Percentiles rank a stretch among this genome's conserved stretches.
Conservation (phyloP, 768 basidiomycete species). For the Collybia nuda region DNA sequence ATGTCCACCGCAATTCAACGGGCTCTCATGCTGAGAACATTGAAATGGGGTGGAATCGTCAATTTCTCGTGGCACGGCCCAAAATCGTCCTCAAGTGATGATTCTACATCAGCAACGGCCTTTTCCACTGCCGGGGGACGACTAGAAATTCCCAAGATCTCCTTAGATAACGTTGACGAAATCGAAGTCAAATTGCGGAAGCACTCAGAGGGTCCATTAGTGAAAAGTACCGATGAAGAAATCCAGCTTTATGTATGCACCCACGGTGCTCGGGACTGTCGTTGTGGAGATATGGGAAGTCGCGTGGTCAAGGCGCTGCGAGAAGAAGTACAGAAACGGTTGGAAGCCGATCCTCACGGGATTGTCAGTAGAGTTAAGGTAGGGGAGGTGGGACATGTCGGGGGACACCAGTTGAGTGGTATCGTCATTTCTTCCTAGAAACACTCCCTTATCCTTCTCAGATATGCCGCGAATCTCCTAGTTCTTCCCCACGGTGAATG, state of each 20-base stretch:
- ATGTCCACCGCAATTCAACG: slow-evolving; percentile 49
- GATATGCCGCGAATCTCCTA: slow-evolving; percentile 69
- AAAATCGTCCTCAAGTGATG: background rate
- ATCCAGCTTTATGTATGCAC: slow-evolving; percentile 72
- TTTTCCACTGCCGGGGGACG: slow-evolving; percentile 49
- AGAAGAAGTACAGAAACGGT: slow-evolving; percentile 46
- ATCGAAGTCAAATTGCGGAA: slow-evolving; percentile 36
- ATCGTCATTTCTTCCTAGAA: background rate
- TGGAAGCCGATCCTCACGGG: slow-evolving; percentile 22
- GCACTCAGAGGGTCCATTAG: slow-evolving; percentile 20
- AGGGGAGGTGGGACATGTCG: slow-evolving; percentile 75
- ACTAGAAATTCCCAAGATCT: slow-evolving; percentile 48
- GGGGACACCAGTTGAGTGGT: slow-evolving; percentile 65
- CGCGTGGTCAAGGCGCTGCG: slow-evolving; percentile 53
- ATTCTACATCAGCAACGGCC: slow-evolving; percentile 41
- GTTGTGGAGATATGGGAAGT: slow-evolving; percentile 69
- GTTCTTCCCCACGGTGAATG: slow-evolving; percentile 75
- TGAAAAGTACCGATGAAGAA: slow-evolving; percentile 15
- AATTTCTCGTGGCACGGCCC: slow-evolving; percentile 58
- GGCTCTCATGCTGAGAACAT: slow-evolving; percentile 42
- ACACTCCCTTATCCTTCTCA: slow-evolving; percentile 18
- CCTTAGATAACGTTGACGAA: slow-evolving; percentile 49
- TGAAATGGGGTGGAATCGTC: slow-evolving; percentile 52
- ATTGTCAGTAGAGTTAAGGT: slow-evolving; percentile 38
- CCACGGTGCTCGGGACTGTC: slow-evolving; percentile 76